Percentiles rank a stretch among this genome's conserved stretches.
Evolutionary conservation across 305 asterid species (phyloP).

Genomic region (Plantago coronopus): DNA sequence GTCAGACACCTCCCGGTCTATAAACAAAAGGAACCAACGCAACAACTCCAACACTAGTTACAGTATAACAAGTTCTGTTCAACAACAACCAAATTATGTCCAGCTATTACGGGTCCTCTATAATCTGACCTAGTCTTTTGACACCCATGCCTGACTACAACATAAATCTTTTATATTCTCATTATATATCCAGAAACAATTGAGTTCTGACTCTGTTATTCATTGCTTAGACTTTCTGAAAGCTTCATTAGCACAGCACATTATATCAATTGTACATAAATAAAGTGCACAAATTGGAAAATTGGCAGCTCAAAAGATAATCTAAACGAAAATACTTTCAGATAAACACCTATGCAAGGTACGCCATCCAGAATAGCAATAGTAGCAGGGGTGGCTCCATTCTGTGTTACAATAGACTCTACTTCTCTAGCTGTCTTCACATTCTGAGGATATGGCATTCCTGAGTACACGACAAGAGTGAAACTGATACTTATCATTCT

Average conservation of each 20-base stretch:
- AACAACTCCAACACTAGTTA: too few relatives aligned
- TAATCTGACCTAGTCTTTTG: too few relatives aligned
- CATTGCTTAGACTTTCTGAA: conserved; percentile 4
- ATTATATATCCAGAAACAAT: not conserved
- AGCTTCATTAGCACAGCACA: not conserved
- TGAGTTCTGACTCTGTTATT: not conserved
- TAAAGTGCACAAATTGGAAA: conserved; percentile 18
- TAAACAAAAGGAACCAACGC: not conserved
- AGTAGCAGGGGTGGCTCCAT: conserved; percentile 92
- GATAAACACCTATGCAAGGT: conserved; percentile 63
- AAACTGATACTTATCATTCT: not conserved
- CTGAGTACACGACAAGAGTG: conserved; percentile 29
- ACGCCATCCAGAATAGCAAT: conserved; percentile 83
- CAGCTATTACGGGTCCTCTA: not conserved
- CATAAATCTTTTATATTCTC: not conserved
- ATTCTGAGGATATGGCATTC: conserved; percentile 99
- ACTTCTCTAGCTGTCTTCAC: conserved; percentile 79
- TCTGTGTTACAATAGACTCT: conserved; percentile 63
- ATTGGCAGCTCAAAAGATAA: conserved; percentile 18
- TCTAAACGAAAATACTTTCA: conserved; percentile 11
- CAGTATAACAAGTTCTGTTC: conserved; percentile 7
- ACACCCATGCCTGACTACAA: conserved; percentile 1
- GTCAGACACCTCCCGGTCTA: conserved; percentile 6
- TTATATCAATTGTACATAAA: conserved; percentile 6
- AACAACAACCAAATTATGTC: not conserved